These are phyloP conservation scores for Syncephalastrum contaminatum DNA, from an alignment of 371 early-diverging fungal species.

Conservation along the genomic window DNA sequence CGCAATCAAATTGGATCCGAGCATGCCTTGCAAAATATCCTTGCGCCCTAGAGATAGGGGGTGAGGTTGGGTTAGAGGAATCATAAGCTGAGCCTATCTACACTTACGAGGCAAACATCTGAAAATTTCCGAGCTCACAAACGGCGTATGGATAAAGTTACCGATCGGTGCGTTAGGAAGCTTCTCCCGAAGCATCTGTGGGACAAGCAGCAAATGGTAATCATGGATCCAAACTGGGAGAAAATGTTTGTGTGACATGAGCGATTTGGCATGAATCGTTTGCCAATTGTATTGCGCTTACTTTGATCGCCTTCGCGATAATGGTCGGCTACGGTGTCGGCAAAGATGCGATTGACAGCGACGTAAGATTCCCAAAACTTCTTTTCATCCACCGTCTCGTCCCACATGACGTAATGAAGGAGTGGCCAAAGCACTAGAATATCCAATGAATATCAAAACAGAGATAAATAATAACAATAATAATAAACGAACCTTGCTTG, in stretches of 20 bases:
- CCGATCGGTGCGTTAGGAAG: constrained; percentile 92
- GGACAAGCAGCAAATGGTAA: constrained; percentile 98
- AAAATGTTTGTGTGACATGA: constrained; percentile 27
- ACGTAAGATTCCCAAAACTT: constrained; percentile 88
- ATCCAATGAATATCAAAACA: neutral
- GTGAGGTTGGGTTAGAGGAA: neutral
- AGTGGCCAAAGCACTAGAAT: constrained; percentile 93
- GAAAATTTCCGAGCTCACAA: constrained; percentile 96
- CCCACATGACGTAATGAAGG: constrained; percentile 94
- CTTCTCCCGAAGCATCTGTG: constrained; percentile 69
- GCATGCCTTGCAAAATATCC: constrained; percentile 88
- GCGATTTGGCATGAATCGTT: constrained; percentile 50
- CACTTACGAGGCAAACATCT: constrained; percentile 67
- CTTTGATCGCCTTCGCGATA: constrained; percentile 87
- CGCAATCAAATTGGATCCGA: constrained; percentile 90
- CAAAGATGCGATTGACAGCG: constrained; percentile 86
- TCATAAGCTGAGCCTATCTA: neutral
- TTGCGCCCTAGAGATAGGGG: constrained; percentile 62
- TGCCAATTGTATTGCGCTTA: constrained; percentile 30
- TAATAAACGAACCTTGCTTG: constrained; percentile 67
- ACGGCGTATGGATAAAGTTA: constrained; percentile 99
- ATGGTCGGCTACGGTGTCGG: constrained; percentile 70
- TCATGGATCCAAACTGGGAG: constrained; percentile 98
- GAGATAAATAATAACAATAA: neutral
- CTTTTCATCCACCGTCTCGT: constrained; percentile 69